Conservation (phyloP, 1,284 basidiomycete species). For the Ganoderma lucidum region DNA sequence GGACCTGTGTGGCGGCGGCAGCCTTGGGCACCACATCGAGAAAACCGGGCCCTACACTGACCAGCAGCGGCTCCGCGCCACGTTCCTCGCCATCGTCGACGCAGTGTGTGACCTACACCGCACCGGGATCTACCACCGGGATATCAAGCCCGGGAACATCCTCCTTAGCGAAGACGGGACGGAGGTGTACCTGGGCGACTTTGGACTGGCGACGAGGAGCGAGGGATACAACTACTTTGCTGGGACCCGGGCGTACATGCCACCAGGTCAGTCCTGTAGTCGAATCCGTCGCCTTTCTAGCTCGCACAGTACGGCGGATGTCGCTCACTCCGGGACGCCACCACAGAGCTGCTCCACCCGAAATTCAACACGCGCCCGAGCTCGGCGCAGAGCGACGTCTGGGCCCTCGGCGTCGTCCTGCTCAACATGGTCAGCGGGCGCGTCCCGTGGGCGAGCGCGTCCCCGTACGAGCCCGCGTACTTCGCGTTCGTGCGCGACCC, state of each 20-base stretch:
- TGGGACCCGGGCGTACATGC: conserved; percentile 62
- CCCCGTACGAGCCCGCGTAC: conserved; percentile 75
- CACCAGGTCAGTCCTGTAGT: conserved; percentile 49
- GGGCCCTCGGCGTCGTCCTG: conserved; percentile 70
- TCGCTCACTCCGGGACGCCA: neutral
- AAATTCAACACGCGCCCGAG: neutral
- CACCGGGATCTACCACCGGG: conserved; percentile 69
- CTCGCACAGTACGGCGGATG: too few species aligned
- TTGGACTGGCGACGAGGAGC: conserved; percentile 68
- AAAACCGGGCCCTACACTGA: conserved; percentile 54
- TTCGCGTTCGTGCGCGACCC: conserved; percentile 49
- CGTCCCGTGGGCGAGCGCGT: conserved; percentile 88
- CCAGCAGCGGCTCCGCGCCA: conserved; percentile 53
- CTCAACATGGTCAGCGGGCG: conserved; percentile 84
- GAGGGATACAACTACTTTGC: conserved; percentile 55
- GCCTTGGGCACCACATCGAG: conserved; percentile 67
- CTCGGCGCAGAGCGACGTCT: conserved; percentile 89
- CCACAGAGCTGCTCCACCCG: conserved; percentile 26
- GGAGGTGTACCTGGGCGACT: conserved; percentile 66
- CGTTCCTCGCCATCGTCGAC: conserved; percentile 66
- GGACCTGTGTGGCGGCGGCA: conserved; percentile 68
- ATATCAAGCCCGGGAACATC: conserved; percentile 79
- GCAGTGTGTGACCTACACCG: conserved; percentile 66
- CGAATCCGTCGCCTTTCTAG: too few species aligned
- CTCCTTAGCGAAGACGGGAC: conserved; percentile 55